phyloP scores from a whole-genome alignment of 2,329 filamentous ascomycete genomes.

The Cercospora berteroae region DNA sequence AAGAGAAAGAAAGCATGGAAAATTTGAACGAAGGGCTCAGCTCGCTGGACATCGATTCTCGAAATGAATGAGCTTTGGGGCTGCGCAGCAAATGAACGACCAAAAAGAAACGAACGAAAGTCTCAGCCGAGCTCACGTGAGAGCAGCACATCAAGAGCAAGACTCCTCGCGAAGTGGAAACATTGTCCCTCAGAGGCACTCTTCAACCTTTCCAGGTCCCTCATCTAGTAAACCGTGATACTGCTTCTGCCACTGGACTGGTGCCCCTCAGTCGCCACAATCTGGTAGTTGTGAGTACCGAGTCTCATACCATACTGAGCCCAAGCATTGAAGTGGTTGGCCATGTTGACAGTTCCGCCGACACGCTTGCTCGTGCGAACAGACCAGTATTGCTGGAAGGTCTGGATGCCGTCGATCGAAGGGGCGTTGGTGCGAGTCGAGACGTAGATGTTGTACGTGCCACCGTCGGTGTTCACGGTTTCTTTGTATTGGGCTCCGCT shows the following conservation, averaged over 20 bases:
- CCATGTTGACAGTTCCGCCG: conserved; percentile 30
- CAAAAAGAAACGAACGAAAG: neutral
- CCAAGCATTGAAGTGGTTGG: conserved; percentile 34
- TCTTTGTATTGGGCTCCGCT: conserved; percentile 51
- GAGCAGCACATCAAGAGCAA: neutral
- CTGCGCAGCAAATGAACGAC: neutral
- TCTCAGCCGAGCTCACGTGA: neutral
- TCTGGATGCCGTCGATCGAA: conserved; percentile 42
- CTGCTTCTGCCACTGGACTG: conserved; percentile 41
- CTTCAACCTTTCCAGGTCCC: neutral
- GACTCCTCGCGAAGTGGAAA: neutral
- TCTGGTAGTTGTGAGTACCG: conserved; percentile 42
- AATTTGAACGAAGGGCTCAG: neutral
- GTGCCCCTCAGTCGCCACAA: conserved; percentile 46
- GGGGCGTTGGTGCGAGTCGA: conserved; percentile 45
- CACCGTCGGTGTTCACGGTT: conserved; percentile 52
- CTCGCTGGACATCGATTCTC: neutral
- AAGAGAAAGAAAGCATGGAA: neutral
- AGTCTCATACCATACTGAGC: conserved; percentile 29
- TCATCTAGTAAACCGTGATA: conserved; percentile 37
- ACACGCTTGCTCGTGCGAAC: conserved; percentile 40
- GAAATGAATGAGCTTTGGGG: neutral
- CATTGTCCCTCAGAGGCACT: no score
- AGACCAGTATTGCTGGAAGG: conserved; percentile 47
- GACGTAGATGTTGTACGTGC: conserved; percentile 54